These are phyloP conservation scores for Suaeda aralocaspica DNA, from an alignment of 148 eudicot species.

Conservation along the genomic window DNA sequence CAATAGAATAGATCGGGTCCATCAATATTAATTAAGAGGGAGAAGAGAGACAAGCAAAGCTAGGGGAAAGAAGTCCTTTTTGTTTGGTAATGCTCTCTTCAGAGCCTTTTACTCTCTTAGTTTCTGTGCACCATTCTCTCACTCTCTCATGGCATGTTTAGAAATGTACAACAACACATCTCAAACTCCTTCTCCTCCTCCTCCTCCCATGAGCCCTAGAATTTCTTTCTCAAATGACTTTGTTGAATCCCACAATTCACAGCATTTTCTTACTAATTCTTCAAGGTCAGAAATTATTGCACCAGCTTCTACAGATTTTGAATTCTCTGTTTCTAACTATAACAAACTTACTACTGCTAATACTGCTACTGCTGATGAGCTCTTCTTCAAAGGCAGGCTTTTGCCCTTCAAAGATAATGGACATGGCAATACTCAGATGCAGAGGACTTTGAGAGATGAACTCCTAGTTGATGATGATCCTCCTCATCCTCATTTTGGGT, in stretches of 20 bases:
- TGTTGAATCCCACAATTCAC: conserved; percentile 48
- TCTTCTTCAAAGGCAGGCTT: conserved; percentile 64
- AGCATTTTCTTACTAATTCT: conserved; percentile 2
- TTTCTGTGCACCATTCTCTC: conserved; percentile 1
- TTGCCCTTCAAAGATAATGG: conserved; percentile 53
- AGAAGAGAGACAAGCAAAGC: conserved; percentile 2
- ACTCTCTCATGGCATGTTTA: conserved; percentile 56
- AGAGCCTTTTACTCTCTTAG: neutral
- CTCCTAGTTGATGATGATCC: conserved; percentile 42
- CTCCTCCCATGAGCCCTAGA: conserved; percentile 65
- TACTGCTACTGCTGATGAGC: conserved; percentile 59
- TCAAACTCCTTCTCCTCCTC: conserved; percentile 18
- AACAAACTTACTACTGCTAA: conserved; percentile 40
- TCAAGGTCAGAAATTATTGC: conserved; percentile 25
- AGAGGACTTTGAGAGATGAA: conserved; percentile 62
- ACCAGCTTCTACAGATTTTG: conserved; percentile 63
- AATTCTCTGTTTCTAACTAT: conserved; percentile 53
- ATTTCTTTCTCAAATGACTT: conserved; percentile 95
- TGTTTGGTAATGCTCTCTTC: conserved; percentile 24
- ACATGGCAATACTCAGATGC: conserved; percentile 16
- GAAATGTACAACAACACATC: conserved; percentile 52
- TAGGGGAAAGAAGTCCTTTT: conserved; percentile 5
- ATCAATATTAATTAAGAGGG: conserved; percentile 19
- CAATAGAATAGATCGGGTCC: conserved; percentile 28
- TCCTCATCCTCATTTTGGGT: conserved; percentile 5